Evolutionary conservation across 495 filamentous ascomycete genomes (phyloP).

Genomic region (Patellaria atrata): DNA sequence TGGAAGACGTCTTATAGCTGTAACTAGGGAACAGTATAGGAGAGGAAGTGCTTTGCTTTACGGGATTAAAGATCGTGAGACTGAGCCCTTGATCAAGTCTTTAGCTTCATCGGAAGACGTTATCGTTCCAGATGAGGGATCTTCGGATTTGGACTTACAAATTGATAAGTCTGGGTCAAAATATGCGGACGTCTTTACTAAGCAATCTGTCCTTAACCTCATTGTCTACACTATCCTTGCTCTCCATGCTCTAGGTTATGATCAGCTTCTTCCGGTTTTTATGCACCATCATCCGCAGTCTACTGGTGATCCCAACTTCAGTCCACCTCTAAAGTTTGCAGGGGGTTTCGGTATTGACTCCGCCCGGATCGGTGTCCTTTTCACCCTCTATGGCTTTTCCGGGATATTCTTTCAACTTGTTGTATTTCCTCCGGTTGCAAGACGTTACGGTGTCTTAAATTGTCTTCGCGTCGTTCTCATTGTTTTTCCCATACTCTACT

Average conservation of each 20-base stretch:
- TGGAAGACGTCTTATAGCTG: conserved; percentile 34
- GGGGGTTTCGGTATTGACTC: conserved; percentile 63
- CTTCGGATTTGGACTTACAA: not conserved
- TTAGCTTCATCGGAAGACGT: not conserved
- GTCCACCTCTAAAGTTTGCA: conserved; percentile 63
- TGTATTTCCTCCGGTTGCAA: conserved; percentile 56
- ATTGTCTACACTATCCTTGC: conserved; percentile 61
- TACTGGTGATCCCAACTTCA: conserved; percentile 39
- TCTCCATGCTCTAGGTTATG: conserved; percentile 61
- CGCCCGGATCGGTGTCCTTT: conserved; percentile 59
- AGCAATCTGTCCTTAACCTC: conserved; percentile 63
- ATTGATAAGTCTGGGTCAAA: conserved; percentile 13
- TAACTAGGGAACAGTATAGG: conserved; percentile 10
- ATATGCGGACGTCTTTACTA: conserved; percentile 54
- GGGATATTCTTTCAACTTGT: conserved; percentile 68
- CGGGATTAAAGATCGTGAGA: conserved; percentile 11
- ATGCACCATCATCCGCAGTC: conserved; percentile 53
- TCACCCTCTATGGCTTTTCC: conserved; percentile 56
- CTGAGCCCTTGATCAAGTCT: conserved; percentile 20
- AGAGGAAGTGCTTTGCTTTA: too few species aligned
- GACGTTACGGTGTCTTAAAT: conserved; percentile 52
- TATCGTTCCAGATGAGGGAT: conserved; percentile 27
- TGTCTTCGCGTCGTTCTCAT: conserved; percentile 47
- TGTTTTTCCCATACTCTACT: conserved; percentile 56
- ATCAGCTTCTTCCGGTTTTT: conserved; percentile 51